A percentile compares a stretch with the other conserved stretches of the same genome.
Conservation (phyloP, 192 early-diverging fungal species). For the Anaeromyces robustus region DNA sequence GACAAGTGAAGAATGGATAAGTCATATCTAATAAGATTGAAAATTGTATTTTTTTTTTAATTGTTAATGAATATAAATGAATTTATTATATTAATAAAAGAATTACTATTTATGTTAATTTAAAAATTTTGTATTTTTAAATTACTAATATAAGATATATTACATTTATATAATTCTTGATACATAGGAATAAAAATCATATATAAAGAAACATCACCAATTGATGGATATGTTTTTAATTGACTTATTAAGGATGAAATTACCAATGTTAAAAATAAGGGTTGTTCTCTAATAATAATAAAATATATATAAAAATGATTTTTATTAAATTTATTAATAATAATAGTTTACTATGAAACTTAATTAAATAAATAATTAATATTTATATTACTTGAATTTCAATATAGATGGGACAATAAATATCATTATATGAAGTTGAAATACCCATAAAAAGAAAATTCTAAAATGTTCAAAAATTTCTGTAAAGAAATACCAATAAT, state of each 20-base stretch:
- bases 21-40: constrained; percentile 45
- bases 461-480: constrained; percentile 99
- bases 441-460: constrained; percentile 78
- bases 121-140: background rate
- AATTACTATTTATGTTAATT: no score
- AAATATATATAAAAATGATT: background rate
- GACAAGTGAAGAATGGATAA: constrained; percentile 56
- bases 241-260: constrained; percentile 60
- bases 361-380: no score
- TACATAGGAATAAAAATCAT: constrained; percentile 64
- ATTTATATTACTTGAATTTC: constrained; percentile 53
- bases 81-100: no score
- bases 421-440: constrained; percentile 84
- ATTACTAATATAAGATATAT: constrained; percentile 1
- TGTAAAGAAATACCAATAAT: constrained; percentile 99
- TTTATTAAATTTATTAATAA: no score
- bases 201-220: constrained; percentile 72
- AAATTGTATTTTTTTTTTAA: no score
- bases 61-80: no score
- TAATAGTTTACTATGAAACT: no score
- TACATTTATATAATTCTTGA: constrained; percentile 79
- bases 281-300: constrained; percentile 39
- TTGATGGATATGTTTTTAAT: constrained; percentile 87
- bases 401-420: constrained; percentile 75
- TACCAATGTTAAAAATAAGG: constrained; percentile 59